phyloP scores from a whole-genome alignment of 768 basidiomycete genomes.

The Pleurotus giganteus region DNA sequence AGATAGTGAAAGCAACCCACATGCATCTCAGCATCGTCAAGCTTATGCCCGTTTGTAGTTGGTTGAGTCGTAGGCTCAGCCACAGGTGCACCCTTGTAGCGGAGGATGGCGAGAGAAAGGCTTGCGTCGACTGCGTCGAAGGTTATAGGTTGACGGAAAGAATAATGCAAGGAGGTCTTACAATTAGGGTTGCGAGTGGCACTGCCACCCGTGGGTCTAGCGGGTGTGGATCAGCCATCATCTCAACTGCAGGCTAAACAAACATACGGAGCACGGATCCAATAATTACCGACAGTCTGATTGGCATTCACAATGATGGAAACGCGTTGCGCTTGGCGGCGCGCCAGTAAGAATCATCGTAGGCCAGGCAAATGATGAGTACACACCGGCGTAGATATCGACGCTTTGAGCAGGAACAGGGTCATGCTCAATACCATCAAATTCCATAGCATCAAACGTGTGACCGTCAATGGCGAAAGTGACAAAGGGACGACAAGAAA shows the following conservation, averaged over 20 bases:
- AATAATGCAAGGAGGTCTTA: not conserved
- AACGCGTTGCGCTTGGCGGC: slow-evolving; percentile 35
- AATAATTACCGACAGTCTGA: slow-evolving; percentile 44
- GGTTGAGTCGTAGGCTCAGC: slow-evolving; percentile 29
- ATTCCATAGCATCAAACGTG: slow-evolving; percentile 34
- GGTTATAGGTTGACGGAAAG: not conserved
- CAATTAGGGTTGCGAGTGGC: slow-evolving; percentile 25
- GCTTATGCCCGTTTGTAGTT: slow-evolving; percentile 17
- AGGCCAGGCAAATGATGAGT: too few relatives aligned
- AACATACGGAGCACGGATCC: slow-evolving; percentile 33
- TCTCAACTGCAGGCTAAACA: not conserved
- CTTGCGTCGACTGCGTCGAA: slow-evolving; percentile 22
- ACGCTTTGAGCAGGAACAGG: slow-evolving; percentile 38
- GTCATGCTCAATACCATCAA: slow-evolving; percentile 39
- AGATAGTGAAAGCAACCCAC: slow-evolving; percentile 18
- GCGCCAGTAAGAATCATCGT: too few relatives aligned
- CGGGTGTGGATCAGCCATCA: slow-evolving; percentile 2
- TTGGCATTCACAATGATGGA: slow-evolving; percentile 40
- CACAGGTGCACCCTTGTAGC: slow-evolving; percentile 32
- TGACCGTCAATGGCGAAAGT: slow-evolving; percentile 37
- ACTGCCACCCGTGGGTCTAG: slow-evolving; percentile 22
- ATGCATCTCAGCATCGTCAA: slow-evolving; percentile 27
- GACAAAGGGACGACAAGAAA: slow-evolving; percentile 43
- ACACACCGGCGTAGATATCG: slow-evolving; percentile 41
- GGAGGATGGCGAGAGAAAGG: slow-evolving; percentile 36